phyloP scores from a whole-genome alignment of 495 filamentous ascomycete species.

The Penicillium taxi region DNA sequence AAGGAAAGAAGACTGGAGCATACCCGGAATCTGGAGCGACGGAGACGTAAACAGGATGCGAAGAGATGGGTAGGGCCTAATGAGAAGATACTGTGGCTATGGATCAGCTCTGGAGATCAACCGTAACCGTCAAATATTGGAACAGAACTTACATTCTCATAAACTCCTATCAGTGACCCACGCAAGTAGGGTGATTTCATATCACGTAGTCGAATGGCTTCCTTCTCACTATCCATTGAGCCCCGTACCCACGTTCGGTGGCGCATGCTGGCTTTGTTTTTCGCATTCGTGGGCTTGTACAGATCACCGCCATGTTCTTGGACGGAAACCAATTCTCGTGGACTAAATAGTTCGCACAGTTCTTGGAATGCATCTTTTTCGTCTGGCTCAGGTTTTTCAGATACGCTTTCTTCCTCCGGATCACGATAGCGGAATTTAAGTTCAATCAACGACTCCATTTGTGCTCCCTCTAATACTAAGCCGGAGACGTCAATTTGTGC shows the following conservation, averaged over 20 bases:
- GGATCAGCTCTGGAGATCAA: background rate
- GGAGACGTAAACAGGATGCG: slow-evolving; percentile 58
- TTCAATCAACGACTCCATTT: slow-evolving; percentile 49
- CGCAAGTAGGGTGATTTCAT: slow-evolving; percentile 15
- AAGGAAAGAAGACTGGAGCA: slow-evolving; percentile 51
- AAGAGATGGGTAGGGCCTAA: slow-evolving; percentile 54
- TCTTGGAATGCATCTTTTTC: slow-evolving; percentile 42
- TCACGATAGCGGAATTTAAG: slow-evolving; percentile 25
- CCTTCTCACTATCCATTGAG: slow-evolving; percentile 21
- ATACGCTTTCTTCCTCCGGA: slow-evolving; percentile 14
- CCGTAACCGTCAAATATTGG: background rate
- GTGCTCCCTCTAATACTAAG: slow-evolving; percentile 48
- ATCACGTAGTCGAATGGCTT: slow-evolving; percentile 19
- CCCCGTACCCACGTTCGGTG: slow-evolving; percentile 16
- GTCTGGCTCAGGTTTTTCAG: slow-evolving; percentile 7
- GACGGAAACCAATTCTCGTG: slow-evolving; percentile 44
- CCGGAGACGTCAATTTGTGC: slow-evolving; percentile 53
- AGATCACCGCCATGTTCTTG: slow-evolving; percentile 28
- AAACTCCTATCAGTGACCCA: slow-evolving; percentile 34
- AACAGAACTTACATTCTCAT: slow-evolving; percentile 32
- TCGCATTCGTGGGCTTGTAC: slow-evolving; percentile 21
- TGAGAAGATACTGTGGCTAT: slow-evolving; percentile 47
- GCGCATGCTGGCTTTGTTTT: background rate
- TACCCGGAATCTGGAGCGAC: slow-evolving; percentile 51
- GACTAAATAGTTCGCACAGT: slow-evolving; percentile 50